phyloP scores from a whole-genome alignment of 192 early-diverging fungal species.

The Cladochytrium replicatum region DNA sequence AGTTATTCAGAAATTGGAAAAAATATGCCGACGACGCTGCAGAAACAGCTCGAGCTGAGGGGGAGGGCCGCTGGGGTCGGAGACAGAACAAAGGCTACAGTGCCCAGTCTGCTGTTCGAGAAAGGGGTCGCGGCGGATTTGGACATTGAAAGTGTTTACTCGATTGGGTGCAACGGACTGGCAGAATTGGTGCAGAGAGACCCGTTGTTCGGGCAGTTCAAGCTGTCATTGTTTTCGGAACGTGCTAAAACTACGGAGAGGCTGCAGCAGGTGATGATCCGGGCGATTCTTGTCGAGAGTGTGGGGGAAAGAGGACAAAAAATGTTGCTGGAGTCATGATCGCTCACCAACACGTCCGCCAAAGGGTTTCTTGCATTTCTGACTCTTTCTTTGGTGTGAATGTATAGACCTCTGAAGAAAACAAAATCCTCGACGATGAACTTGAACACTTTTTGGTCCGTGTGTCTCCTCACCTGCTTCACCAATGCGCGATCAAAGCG shows the following conservation, averaged over 20 bases:
- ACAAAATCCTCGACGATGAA: constrained; percentile 63
- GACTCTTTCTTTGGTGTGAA: too few relatives aligned
- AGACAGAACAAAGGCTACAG: constrained; percentile 50
- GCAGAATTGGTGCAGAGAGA: constrained; percentile 61
- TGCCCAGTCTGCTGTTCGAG: constrained; percentile 78
- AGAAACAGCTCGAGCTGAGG: too few relatives aligned
- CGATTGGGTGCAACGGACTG: constrained; percentile 71
- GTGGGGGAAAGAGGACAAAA: background rate
- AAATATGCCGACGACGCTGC: too few relatives aligned
- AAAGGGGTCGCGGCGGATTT: constrained; percentile 76
- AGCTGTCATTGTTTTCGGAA: constrained; percentile 69
- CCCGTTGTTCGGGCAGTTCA: constrained; percentile 52
- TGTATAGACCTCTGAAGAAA: constrained; percentile 67
- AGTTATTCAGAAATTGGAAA: too few relatives aligned
- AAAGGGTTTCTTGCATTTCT: too few relatives aligned
- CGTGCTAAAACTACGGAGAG: constrained; percentile 71
- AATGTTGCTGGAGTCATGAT: constrained; percentile 1
- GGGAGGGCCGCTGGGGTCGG: too few relatives aligned
- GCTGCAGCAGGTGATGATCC: constrained; percentile 45
- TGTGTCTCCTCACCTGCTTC: constrained; percentile 74
- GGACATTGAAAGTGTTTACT: constrained; percentile 77
- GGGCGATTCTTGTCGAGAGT: background rate
- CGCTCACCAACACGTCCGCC: background rate
- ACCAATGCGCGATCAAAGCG: constrained; percentile 75
- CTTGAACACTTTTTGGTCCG: constrained; percentile 64